Evolutionary conservation across 306 rosid genomes (phyloP), one percentile per base, ranked within the genome.

Genomic region (Quercus dentata): DNA sequence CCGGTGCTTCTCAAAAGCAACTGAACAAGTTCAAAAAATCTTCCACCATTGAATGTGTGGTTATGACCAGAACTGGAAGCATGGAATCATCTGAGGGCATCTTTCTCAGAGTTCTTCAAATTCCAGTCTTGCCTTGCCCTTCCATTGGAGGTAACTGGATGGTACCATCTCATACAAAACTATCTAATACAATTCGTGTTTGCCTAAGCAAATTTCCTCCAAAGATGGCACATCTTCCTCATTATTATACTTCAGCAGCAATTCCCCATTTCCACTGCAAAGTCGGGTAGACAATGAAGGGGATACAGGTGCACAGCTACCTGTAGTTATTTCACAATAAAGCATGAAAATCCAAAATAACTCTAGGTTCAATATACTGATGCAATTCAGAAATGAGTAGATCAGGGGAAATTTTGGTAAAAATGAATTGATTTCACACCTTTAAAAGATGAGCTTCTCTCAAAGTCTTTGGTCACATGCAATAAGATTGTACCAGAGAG

Each of bases 401-500:
- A 13, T 21, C 41, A 67, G 49, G 77, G 7, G 19, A 33, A 52
- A 49, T 0, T 2, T 0, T 11, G 52, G 69, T 13, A 30, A 17
- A 73, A 78, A 35, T 41, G 79, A 76, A 82, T 74, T 82, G 71
- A 56, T 15, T 17, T 61, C 78, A 25, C 58, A 91, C 98, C 97
- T 91, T 90, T 85, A 72, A 90, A 88, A 44, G 97, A 91, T 18
- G 90, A 71, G 91, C 85, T 86, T 90, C 92, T 82, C 17, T 93
- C 98, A 4, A 79, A 87, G 84, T 94, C 97, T 85, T 84, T 94
- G 51, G 96, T 87, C 19, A 69, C 69, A 77, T 94, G 98, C 80
- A 94, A 78, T 82, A 92, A 49, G 70, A 94, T 80, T 59, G 92
- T 92, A 70, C 98, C 97, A 9, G 94, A 90, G 68, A 94, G 88